Conservation (phyloP, 2,329 filamentous ascomycete genomes). For the Colletotrichum graminicola region DNA sequence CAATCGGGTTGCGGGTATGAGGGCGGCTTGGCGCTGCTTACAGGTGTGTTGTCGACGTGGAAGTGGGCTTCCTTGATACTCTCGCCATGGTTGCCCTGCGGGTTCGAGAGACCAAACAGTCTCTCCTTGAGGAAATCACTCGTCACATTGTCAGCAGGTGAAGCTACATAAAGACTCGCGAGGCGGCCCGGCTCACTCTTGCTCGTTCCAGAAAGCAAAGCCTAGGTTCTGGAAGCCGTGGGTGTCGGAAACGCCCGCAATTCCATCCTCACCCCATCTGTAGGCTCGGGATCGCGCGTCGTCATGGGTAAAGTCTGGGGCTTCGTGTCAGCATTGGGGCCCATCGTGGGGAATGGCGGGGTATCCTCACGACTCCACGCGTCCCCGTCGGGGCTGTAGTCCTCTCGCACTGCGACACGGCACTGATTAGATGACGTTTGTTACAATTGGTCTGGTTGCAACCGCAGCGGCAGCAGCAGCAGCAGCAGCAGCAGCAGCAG, state of each 20-base stretch:
- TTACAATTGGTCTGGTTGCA: background rate
- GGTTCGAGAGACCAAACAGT: conserved; percentile 94
- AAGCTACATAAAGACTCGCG: conserved; percentile 11
- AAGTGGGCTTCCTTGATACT: conserved; percentile 98
- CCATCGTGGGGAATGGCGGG: conserved; percentile 32
- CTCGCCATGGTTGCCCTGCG: conserved; percentile 97
- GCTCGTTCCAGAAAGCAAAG: conserved; percentile 97
- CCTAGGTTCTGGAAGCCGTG: conserved; percentile 93
- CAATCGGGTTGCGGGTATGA: background rate
- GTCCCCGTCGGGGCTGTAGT: conserved; percentile 90
- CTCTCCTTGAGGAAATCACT: conserved; percentile 93
- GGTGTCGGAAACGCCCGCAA: conserved; percentile 91
- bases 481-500: conserved; percentile 21
- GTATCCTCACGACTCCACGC: conserved; percentile 88
- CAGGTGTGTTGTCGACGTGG: conserved; percentile 92
- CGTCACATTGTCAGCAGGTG: conserved; percentile 60
- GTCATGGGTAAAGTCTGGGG: conserved; percentile 90
- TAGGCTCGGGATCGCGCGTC: conserved; percentile 90
- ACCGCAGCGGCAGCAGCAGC: conserved; percentile 20
- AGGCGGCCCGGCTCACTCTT: conserved; percentile 74
- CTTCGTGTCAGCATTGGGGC: conserved; percentile 42
- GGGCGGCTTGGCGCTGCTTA: conserved; percentile 49
- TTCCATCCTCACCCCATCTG: conserved; percentile 97
- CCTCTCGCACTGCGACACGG: conserved; percentile 78
- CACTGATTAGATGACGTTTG: conserved; percentile 23